Base-by-base conservation (phyloP, 2,329 filamentous ascomycete species). In the Aureobasidium zeae region DNA sequence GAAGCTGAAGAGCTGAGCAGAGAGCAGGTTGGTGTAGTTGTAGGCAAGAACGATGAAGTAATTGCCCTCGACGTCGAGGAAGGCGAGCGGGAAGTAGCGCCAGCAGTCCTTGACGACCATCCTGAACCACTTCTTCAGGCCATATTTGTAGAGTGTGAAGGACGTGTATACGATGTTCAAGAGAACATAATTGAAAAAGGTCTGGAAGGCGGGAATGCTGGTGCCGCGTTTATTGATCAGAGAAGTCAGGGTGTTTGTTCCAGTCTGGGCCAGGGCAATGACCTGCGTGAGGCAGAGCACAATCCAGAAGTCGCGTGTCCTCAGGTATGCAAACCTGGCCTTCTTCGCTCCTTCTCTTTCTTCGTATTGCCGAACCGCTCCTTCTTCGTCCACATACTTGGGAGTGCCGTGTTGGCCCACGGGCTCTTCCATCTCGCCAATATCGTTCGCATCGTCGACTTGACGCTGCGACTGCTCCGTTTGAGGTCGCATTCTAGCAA, bases 11-110 rank as follows among this genome's bases (percentile, higher is more conserved):
- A 98, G 75, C 71, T 96, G 88, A 12, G 87, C 87, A 15, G 83
- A 91, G 36, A 96, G 74, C 54, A 95, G 82, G 57, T 88, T 95
- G 44, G 89, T 94, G 70, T 93, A 80, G 48, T 83, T 76, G 69
- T 96, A 98, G 4, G 89, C 91, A 37, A 95, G 74, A 38, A 98
- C 89, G 56, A 88, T 88, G 61, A 96, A 96, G 71, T 95, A 98
- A 68, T 98, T 98, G 49, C 91, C 91, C 66, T 95, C 77, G 37
- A 96, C 89, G 59, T 98, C 91, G 54, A 91, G 75, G 64, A 96
- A 95, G 41, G 84, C 79, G 49, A 98, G 77, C 63, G 95, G 85
- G 55, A 94, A 74, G 67, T 93, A 96, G 66, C 86, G 86, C 91
- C 89, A 96, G 47, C 87, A 86, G 59, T 93, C 81, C 48, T 71